These are phyloP conservation scores for Fusarium sp. DNA, from an alignment of 2,329 filamentous ascomycete species.

Conservation along the genomic window DNA sequence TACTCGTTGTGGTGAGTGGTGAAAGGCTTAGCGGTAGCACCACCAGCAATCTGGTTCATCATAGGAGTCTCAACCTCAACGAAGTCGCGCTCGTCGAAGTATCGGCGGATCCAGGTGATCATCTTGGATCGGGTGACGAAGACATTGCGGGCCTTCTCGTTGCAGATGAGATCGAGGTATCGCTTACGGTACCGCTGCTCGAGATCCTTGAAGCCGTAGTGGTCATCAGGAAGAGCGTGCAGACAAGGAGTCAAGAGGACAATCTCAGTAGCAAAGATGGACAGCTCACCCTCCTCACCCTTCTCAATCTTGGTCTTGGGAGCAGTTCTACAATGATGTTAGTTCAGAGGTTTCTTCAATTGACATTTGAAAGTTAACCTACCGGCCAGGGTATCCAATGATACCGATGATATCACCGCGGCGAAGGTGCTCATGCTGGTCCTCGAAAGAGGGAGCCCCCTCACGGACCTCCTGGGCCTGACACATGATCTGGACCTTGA, in stretches of 20 bases:
- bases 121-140: conserved; percentile 90
- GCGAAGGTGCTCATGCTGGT: conserved; percentile 89
- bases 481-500: conserved; percentile 90
- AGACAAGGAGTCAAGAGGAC: conserved; percentile 89
- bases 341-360: conserved; percentile 1
- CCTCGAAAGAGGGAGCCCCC: conserved; percentile 75
- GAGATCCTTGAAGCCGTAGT: conserved; percentile 95
- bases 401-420: conserved; percentile 90
- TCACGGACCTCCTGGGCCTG: conserved; percentile 82
- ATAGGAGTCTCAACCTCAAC: conserved; percentile 96
- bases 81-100: conserved; percentile 89
- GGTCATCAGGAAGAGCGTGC: conserved; percentile 79
- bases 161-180: conserved; percentile 97
- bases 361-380: conserved; percentile 9
- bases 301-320: conserved; percentile 89
- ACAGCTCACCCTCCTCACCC: conserved; percentile 81
- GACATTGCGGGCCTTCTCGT: conserved; percentile 84
- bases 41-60: conserved; percentile 95
- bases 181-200: conserved; percentile 93
- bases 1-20: conserved; percentile 96
- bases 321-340: conserved; percentile 69
- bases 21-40: conserved; percentile 93
- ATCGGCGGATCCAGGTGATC: conserved; percentile 86
- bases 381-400: conserved; percentile 47
- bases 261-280: conserved; percentile 90